Evolutionary conservation across 2,329 filamentous ascomycete genomes (phyloP).

Genomic region (Calonectria montana): DNA sequence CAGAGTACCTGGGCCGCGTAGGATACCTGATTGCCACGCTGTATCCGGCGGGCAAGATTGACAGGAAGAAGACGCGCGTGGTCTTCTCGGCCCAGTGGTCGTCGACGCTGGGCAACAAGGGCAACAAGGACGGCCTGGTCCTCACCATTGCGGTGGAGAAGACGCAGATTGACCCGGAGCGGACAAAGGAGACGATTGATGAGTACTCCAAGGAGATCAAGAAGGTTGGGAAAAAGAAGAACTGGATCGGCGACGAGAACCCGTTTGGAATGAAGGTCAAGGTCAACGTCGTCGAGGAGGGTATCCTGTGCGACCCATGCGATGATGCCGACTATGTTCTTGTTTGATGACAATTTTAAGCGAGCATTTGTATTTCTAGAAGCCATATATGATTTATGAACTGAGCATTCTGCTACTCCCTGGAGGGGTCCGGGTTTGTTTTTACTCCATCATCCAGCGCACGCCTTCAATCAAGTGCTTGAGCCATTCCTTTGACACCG

Average conservation of each 20-base stretch:
- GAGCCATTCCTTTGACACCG: slow-evolving; percentile 45
- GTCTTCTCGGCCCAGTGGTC: slow-evolving; percentile 55
- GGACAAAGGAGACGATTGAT: slow-evolving; percentile 54
- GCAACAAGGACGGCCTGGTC: slow-evolving; percentile 53
- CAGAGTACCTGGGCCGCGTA: slow-evolving; percentile 70
- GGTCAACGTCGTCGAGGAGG: slow-evolving; percentile 48
- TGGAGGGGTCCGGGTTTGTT: neutral
- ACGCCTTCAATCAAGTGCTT: slow-evolving; percentile 41
- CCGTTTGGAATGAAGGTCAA: slow-evolving; percentile 54
- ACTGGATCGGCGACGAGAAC: slow-evolving; percentile 55
- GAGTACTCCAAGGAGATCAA: slow-evolving; percentile 56
- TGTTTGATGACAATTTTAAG: neutral
- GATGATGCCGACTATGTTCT: neutral
- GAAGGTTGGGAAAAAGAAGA: slow-evolving; percentile 71
- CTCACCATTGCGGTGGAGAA: slow-evolving; percentile 57
- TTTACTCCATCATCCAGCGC: slow-evolving; percentile 34
- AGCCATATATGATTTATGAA: neutral
- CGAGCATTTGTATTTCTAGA: neutral
- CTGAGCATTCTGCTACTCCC: neutral
- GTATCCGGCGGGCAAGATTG: slow-evolving; percentile 69
- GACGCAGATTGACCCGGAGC: slow-evolving; percentile 49
- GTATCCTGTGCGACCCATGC: slow-evolving; percentile 33
- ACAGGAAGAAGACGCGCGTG: slow-evolving; percentile 52
- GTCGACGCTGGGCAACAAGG: slow-evolving; percentile 52
- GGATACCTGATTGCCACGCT: slow-evolving; percentile 67